Evolutionary conservation across 306 rosid genomes (phyloP).

Genomic region (Oxytropis ochrocephala): DNA sequence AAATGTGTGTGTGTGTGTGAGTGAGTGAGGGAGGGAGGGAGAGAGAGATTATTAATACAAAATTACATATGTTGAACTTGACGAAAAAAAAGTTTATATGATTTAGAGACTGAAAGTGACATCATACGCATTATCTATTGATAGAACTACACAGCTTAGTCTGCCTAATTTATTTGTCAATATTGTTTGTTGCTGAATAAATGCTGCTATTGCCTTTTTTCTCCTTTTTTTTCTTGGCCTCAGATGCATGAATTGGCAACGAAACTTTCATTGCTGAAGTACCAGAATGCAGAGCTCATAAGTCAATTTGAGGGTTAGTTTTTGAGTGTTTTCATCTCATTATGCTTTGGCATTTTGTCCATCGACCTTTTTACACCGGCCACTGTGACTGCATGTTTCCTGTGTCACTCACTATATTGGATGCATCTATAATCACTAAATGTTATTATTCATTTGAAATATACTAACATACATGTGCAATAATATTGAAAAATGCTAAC

Average conservation of each 20-base stretch:
- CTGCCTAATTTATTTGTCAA: background rate
- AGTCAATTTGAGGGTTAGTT: conserved; percentile 78
- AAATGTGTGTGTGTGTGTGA: background rate
- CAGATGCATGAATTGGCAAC: conserved; percentile 84
- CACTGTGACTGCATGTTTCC: conserved; percentile 9
- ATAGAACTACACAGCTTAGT: background rate
- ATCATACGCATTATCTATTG: background rate
- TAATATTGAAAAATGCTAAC: background rate
- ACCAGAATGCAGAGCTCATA: conserved; percentile 69
- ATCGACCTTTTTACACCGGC: background rate
- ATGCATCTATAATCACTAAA: background rate
- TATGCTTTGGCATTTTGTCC: conserved; percentile 1
- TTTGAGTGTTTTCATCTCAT: conserved; percentile 1
- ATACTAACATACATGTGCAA: background rate
- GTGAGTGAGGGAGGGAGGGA: background rate
- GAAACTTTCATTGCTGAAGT: conserved; percentile 82
- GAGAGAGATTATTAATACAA: background rate
- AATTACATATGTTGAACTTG: background rate
- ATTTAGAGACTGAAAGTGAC: background rate
- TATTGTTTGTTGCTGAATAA: background rate
- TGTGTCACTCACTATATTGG: background rate
- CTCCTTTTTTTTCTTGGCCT: background rate
- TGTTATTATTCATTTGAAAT: background rate
- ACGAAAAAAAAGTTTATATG: background rate
- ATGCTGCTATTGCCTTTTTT: background rate